Percentiles rank a stretch among this genome's conserved stretches.
These are phyloP conservation scores for Aspergillus sp. DNA, from an alignment of 2,329 filamentous ascomycete genomes.

Conservation along the genomic window DNA sequence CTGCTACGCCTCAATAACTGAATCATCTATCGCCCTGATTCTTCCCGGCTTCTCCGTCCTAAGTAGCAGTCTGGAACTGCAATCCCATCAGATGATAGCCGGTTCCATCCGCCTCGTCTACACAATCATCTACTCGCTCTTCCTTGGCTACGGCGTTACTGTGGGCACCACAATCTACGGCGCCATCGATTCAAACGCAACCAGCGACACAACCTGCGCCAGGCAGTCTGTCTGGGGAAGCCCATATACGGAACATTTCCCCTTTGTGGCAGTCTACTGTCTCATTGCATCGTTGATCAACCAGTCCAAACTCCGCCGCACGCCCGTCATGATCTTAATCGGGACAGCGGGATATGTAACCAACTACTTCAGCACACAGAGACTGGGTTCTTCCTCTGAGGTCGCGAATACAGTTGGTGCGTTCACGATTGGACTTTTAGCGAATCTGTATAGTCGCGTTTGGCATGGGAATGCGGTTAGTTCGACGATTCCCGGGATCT, in stretches of 20 bases:
- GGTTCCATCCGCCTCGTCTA: slow-evolving; percentile 74
- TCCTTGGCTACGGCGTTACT: slow-evolving; percentile 72
- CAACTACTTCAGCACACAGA: slow-evolving; percentile 69
- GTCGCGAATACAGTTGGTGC: slow-evolving; percentile 78
- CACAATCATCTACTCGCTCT: slow-evolving; percentile 71
- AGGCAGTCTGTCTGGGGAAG: slow-evolving; percentile 49
- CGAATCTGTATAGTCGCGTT: slow-evolving; percentile 73
- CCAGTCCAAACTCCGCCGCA: slow-evolving; percentile 78
- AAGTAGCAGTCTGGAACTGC: slow-evolving; percentile 64
- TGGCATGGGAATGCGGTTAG: slow-evolving; percentile 80
- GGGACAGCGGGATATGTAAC: slow-evolving; percentile 73
- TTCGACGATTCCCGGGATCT: slow-evolving; percentile 88
- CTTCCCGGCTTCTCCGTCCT: slow-evolving; percentile 68
- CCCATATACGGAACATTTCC: slow-evolving; percentile 56
- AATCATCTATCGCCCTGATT: slow-evolving; percentile 72
- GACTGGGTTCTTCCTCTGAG: slow-evolving; percentile 70
- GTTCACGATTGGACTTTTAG: slow-evolving; percentile 74
- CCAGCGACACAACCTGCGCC: slow-evolving; percentile 48
- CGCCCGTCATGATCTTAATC: slow-evolving; percentile 75
- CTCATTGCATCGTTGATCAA: slow-evolving; percentile 76
- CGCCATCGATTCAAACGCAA: slow-evolving; percentile 57
- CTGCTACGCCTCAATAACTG: slow-evolving; percentile 70
- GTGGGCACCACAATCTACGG: slow-evolving; percentile 66
- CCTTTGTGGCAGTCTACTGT: slow-evolving; percentile 74
- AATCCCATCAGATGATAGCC: slow-evolving; percentile 68